Evolutionary conservation across 2,329 filamentous ascomycete genomes (phyloP).

Genomic region (Sordariomycetes sp.): DNA sequence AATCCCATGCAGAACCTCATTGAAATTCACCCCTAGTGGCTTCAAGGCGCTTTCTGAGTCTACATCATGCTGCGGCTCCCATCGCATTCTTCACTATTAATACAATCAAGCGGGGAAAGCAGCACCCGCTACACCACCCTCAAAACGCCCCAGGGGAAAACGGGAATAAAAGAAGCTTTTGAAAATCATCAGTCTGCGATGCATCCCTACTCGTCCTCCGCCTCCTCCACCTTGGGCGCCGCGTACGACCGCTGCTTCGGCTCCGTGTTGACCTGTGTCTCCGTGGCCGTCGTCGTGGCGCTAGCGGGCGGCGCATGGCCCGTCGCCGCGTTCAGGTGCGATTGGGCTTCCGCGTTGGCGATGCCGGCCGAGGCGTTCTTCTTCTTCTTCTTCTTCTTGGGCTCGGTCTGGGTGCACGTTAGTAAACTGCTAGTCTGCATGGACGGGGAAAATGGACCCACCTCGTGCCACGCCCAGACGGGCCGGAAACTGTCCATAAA

Average conservation of each 20-base stretch:
- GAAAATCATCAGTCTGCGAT: background rate
- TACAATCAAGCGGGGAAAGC: background rate
- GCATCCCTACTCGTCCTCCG: constrained; percentile 19
- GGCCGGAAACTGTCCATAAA: constrained; percentile 97
- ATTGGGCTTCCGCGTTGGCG: constrained; percentile 18
- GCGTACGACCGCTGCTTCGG: constrained; percentile 32
- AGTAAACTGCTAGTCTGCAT: constrained; percentile 11
- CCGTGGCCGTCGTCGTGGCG: constrained; percentile 46
- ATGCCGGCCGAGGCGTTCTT: constrained; percentile 27
- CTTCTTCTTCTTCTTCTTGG: constrained; percentile 47
- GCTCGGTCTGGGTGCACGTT: constrained; percentile 22
- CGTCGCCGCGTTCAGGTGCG: constrained; percentile 39
- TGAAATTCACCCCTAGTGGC: no score
- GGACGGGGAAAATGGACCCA: constrained; percentile 29
- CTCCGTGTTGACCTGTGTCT: constrained; percentile 39
- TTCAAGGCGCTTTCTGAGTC: no score
- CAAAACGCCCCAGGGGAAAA: background rate
- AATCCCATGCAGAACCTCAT: no score
- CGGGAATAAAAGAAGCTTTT: background rate
- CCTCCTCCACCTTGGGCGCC: constrained; percentile 42
- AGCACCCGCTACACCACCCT: background rate
- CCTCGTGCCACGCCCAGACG: constrained; percentile 97
- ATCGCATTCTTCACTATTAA: no score
- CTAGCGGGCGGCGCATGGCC: constrained; percentile 40
- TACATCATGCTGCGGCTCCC: no score